A percentile compares a stretch with the other conserved stretches of the same genome.
Evolutionary conservation across 257 asterid species (phyloP).

Genomic region (Perilla frutescens): DNA sequence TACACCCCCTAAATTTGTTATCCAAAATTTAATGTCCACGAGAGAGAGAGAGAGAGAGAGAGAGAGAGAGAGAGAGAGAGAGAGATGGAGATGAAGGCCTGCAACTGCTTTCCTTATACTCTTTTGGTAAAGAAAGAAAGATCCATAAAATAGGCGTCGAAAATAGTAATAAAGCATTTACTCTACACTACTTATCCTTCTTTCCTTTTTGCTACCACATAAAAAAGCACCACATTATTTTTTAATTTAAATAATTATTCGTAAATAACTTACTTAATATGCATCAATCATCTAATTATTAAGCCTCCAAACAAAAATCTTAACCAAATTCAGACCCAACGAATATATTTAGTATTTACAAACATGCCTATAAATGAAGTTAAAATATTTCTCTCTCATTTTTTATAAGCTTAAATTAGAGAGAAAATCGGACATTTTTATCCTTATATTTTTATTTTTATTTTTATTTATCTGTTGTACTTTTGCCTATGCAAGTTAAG

Average conservation of each 20-base stretch:
- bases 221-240: background rate
- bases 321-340: too few relatives aligned
- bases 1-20: too few relatives aligned
- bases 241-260: background rate
- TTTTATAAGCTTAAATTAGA: too few relatives aligned
- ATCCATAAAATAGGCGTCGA: conserved; percentile 18
- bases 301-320: too few relatives aligned
- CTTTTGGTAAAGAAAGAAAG: conserved; percentile 53
- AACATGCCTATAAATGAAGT: too few relatives aligned
- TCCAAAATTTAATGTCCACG: too few relatives aligned
- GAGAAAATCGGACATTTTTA: too few relatives aligned
- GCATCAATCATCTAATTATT: background rate
- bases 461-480: too few relatives aligned
- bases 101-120: conserved; percentile 47
- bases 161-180: conserved; percentile 22
- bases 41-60: conserved; percentile 7
- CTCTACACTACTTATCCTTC: conserved; percentile 17
- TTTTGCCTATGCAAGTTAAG: too few relatives aligned
- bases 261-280: background rate
- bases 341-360: too few relatives aligned
- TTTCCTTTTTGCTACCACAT: background rate
- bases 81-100: conserved; percentile 39
- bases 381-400: too few relatives aligned
- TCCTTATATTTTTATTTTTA: too few relatives aligned
- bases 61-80: conserved; percentile 5